These are phyloP conservation scores for Massarina eburnea DNA, from an alignment of 2,329 filamentous ascomycete genomes.

Conservation along the genomic window DNA sequence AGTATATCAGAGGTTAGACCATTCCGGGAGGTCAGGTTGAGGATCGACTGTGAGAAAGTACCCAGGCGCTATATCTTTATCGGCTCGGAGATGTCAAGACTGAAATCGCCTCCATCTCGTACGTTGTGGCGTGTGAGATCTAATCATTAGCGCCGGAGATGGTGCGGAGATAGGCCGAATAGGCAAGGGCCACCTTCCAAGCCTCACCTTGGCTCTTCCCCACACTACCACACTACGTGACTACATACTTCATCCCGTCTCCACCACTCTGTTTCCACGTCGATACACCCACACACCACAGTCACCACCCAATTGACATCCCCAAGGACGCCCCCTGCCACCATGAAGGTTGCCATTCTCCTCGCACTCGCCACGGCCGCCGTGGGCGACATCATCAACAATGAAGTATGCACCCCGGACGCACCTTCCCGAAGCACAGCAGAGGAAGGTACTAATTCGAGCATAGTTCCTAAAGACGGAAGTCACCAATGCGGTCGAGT, in stretches of 20 bases:
- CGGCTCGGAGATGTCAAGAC: no score
- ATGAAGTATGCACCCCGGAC: conserved; percentile 19
- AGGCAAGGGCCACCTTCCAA: not conserved
- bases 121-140: conserved; percentile 6
- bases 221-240: not conserved
- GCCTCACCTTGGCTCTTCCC: not conserved
- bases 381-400: conserved; percentile 35
- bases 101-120: no score
- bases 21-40: no score
- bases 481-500: conserved; percentile 71
- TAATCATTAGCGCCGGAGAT: not conserved
- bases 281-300: not conserved
- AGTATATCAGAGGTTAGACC: no score
- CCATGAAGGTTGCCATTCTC: conserved; percentile 48
- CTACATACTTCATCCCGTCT: no score
- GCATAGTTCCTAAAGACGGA: conserved; percentile 70
- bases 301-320: not conserved
- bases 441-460: conserved; percentile 19
- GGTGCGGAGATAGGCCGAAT: not conserved
- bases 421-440: not conserved
- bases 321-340: conserved; percentile 10
- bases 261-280: not conserved
- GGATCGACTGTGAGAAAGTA: no score
- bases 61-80: no score
- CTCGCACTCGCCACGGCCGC: conserved; percentile 54